Base-by-base conservation (phyloP, 331 rosid genomes). In the Pyrus hybrid region DNA sequence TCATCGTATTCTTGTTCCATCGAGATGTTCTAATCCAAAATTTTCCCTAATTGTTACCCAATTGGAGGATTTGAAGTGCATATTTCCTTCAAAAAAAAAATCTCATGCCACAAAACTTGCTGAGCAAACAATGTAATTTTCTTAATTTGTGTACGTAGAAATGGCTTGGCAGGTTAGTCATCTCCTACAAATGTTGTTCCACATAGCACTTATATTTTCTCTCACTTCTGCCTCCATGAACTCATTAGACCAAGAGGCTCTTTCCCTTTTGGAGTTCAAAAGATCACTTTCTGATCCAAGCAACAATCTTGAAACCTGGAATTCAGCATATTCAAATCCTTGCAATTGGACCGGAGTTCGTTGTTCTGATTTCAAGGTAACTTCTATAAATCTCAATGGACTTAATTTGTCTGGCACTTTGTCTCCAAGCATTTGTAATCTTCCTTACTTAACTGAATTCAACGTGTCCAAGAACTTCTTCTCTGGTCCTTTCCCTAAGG, bases 331-430 rank as follows among this genome's bases (percentile, higher is more conserved):
- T 74, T 78, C 37, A 30, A 80, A 81, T 81, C 96, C 96, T 80
- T 90, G 96, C 85, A 85, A 72, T 82, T 90, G 96, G 96, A 81
- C 75, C 58, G 96, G 96, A 74, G 93, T 90, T 57, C 29, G 33
- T 61, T 90, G 96, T 77, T 76, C 77, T 17, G 80, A 78, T 75
- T 80, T 83, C 47, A 20, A 80, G 83, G 96, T 90, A 74, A 88
- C 91, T 76, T 85, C 91, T 76, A 64, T 90, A 63, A 61, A 81
- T 57, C 91, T 90, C 41, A 72, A 9, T 76, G 72, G 83, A 1
- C 77, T 86, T 60, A 86, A 84, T 76, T 83, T 90, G 5, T 88
- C 93, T 45, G 96, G 96, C 28, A 66, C 74, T 83, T 81, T 90
- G 37, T 85, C 88, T 61, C 86, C 93, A 18, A 56, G 49, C 76